Conservation (phyloP, 495 filamentous ascomycete species). For the Aspergillus coremiiformis region DNA sequence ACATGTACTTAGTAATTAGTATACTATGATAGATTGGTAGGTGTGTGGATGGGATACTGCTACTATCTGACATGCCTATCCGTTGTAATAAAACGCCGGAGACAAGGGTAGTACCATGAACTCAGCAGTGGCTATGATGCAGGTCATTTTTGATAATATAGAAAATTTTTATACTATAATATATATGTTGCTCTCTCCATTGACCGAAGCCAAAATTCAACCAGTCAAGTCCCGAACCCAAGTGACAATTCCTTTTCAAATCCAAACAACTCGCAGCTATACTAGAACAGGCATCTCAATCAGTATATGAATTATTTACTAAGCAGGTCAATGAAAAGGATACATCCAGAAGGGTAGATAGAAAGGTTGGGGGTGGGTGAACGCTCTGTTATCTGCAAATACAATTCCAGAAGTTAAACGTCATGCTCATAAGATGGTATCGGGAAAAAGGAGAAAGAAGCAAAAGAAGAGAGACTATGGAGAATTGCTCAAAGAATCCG, state of each 20-base stretch:
- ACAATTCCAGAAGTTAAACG: conserved; percentile 28
- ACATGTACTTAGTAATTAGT: background rate
- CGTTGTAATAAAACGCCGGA: background rate
- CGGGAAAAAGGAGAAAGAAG: conserved; percentile 17
- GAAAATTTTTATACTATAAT: background rate
- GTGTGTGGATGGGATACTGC: background rate
- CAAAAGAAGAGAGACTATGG: conserved; percentile 5
- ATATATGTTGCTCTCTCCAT: background rate
- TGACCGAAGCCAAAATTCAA: background rate
- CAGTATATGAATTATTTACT: conserved; percentile 5
- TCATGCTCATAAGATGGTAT: conserved; percentile 39
- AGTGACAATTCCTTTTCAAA: background rate
- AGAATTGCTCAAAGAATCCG: conserved; percentile 15
- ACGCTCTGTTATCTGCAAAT: conserved; percentile 27
- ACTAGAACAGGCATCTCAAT: background rate
- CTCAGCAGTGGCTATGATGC: no score
- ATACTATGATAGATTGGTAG: background rate
- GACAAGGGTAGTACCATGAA: no score
- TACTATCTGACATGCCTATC: background rate
- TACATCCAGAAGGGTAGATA: conserved; percentile 1
- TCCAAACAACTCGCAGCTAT: background rate
- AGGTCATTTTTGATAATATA: background rate
- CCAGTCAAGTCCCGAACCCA: background rate
- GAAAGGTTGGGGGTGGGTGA: background rate
- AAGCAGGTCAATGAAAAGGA: conserved; percentile 4